phyloP scores from a whole-genome alignment of 2,329 filamentous ascomycete genomes.

The Fusarium globosum region DNA sequence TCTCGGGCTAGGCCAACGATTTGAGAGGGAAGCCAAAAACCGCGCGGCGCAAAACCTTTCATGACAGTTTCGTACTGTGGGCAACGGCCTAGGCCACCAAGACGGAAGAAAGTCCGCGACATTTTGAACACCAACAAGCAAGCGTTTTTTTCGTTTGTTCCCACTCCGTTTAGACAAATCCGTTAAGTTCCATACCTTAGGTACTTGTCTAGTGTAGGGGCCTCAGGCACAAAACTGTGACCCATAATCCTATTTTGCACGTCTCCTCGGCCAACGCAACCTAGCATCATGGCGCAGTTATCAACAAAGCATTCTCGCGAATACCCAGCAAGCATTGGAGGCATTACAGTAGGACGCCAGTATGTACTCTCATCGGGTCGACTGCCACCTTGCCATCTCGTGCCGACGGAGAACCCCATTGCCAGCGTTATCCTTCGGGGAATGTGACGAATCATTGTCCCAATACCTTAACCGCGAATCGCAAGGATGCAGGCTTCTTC shows the following conservation, averaged over 20 bases:
- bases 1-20: constrained; percentile 19
- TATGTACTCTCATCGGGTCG: constrained; percentile 14
- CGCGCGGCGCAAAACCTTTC: constrained; percentile 29
- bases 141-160: constrained; percentile 17
- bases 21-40: constrained; percentile 23
- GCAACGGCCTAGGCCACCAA: constrained; percentile 18
- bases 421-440: background rate
- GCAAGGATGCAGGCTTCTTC: constrained; percentile 29
- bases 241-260: background rate
- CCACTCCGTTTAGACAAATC: constrained; percentile 28
- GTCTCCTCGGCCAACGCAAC: constrained; percentile 20
- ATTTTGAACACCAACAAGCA: constrained; percentile 33
- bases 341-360: background rate
- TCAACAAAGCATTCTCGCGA: constrained; percentile 15
- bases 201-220: constrained; percentile 18
- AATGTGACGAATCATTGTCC: constrained; percentile 18
- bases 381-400: constrained; percentile 7
- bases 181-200: constrained; percentile 24
- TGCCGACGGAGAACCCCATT: background rate
- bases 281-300: background rate
- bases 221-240: constrained; percentile 29
- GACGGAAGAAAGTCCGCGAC: constrained; percentile 25
- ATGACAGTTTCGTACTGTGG: constrained; percentile 39
- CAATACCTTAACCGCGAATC: constrained; percentile 7
- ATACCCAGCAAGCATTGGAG: constrained; percentile 3